Evolutionary conservation across 2,329 filamentous ascomycete species (phyloP).

Genomic region (Verticillium isaacii): DNA sequence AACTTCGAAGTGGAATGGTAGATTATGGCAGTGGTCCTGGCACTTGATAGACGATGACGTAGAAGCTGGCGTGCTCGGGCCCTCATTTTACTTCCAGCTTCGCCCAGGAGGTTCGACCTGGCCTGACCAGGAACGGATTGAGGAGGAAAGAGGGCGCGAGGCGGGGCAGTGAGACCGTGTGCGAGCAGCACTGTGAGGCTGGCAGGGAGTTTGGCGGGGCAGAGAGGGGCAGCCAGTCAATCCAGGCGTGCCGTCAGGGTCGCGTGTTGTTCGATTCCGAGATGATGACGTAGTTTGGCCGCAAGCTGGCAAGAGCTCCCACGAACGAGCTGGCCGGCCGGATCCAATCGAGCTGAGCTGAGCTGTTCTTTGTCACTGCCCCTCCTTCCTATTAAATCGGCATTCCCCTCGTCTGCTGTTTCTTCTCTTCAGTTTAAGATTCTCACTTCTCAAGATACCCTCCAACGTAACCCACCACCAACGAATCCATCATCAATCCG

Average conservation of each 20-base stretch:
- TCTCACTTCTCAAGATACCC: not conserved
- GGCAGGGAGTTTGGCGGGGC: conserved; percentile 8
- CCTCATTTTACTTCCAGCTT: not conserved
- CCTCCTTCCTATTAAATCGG: not conserved
- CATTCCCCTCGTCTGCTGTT: not conserved
- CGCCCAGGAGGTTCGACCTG: not conserved
- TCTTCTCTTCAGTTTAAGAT: not conserved
- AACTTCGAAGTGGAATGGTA: not conserved
- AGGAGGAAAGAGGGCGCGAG: not conserved
- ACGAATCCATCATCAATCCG: not conserved
- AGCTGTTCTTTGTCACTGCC: not conserved
- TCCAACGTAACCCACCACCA: not conserved
- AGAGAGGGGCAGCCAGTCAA: conserved; percentile 3
- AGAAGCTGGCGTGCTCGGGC: not conserved
- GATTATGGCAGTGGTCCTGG: not conserved
- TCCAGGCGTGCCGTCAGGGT: conserved; percentile 7
- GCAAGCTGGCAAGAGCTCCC: conserved; percentile 10
- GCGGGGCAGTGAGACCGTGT: not conserved
- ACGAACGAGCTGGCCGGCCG: conserved; percentile 1
- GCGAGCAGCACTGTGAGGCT: not conserved
- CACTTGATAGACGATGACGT: not conserved
- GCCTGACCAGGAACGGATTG: not conserved
- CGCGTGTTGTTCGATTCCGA: conserved; percentile 11
- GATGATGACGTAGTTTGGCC: conserved; percentile 13
- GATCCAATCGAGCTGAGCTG: conserved; percentile 6